A percentile compares a stretch with the other conserved stretches of the same genome.
Evolutionary conservation across 1,284 basidiomycete species (phyloP).

Genomic region (Apiotrichum montevideense): DNA sequence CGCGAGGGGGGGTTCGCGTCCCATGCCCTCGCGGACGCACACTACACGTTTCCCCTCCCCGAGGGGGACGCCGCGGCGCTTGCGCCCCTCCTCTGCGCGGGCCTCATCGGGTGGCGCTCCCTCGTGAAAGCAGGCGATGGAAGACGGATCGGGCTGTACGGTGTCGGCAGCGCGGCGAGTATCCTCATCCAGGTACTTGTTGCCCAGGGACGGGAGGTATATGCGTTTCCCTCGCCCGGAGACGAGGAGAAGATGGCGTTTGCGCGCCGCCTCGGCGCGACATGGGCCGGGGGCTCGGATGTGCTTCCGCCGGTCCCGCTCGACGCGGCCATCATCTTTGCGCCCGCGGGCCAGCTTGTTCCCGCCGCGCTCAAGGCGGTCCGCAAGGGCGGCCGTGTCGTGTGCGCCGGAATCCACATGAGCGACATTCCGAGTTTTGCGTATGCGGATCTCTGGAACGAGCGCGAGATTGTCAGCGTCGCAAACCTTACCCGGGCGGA

Average conservation of each 20-base stretch:
- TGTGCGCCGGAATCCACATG: background rate
- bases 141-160: background rate
- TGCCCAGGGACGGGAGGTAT: background rate
- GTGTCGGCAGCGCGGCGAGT: background rate
- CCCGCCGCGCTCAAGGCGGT: background rate
- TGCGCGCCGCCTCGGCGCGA: background rate
- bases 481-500: background rate
- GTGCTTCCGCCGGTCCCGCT: background rate
- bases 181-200: background rate
- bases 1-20: background rate
- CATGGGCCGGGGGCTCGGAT: background rate
- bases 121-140: background rate
- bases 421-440: background rate
- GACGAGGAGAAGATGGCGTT: background rate
- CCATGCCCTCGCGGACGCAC: background rate
- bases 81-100: background rate
- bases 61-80: background rate
- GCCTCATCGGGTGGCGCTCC: background rate
- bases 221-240: background rate
- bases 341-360: background rate
- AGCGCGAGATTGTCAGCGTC: background rate
- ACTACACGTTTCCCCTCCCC: background rate
- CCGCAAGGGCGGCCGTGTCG: background rate
- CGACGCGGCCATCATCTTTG: background rate
- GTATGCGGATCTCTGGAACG: background rate